Conservation (phyloP, 345 rosid genomes). For the Murraya koenigii region DNA sequence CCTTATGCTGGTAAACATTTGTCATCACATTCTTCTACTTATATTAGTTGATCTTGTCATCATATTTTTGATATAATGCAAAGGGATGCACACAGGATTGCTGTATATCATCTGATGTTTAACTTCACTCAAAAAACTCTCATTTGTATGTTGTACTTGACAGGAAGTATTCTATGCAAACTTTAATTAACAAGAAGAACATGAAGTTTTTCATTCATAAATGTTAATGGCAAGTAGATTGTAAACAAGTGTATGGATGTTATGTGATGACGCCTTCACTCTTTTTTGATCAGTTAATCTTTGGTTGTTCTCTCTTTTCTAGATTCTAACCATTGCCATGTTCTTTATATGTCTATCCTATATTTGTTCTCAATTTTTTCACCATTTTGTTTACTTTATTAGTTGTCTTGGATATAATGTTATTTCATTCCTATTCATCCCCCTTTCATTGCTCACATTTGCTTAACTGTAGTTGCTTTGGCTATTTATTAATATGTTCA, state of each 20-base stretch:
- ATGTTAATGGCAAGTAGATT: background rate
- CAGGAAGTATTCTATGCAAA: background rate
- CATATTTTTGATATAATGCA: background rate
- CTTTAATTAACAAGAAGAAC: background rate
- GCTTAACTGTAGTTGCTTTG: background rate
- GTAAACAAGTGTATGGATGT: background rate
- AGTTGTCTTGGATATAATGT: background rate
- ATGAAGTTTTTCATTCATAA: background rate
- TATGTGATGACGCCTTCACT: background rate
- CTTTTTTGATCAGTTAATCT: background rate
- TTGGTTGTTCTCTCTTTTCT: background rate
- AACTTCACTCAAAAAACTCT: background rate
- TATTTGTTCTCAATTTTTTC: background rate
- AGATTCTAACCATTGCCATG: background rate
- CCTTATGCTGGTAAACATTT: slow-evolving; percentile 81
- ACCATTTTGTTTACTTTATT: background rate
- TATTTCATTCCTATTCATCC: background rate
- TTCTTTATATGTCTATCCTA: background rate
- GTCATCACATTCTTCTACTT: background rate
- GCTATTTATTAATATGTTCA: background rate
- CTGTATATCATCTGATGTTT: background rate
- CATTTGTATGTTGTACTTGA: background rate
- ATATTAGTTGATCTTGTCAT: background rate
- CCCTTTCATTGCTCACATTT: background rate
- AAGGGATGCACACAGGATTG: background rate